Evolutionary conservation across 106 monocot species (phyloP).

Genomic region (Allium fistulosum): DNA sequence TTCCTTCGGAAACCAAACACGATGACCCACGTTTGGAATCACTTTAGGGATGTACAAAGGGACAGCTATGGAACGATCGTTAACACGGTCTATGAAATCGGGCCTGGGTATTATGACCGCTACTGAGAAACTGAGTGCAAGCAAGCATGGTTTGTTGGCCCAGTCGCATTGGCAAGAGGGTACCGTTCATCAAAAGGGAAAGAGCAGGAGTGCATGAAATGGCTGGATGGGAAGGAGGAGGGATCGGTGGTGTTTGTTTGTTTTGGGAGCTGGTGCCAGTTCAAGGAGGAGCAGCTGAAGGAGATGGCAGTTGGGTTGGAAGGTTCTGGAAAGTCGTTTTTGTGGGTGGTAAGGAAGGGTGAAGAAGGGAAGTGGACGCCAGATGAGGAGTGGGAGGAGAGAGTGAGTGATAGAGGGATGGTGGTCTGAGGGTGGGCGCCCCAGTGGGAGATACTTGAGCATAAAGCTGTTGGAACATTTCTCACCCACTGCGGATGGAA

Average conservation of each 20-base stretch:
- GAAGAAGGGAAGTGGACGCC: conserved; percentile 6
- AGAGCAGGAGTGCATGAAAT: neutral
- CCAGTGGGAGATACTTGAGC: conserved; percentile 32
- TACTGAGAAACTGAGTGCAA: conserved; percentile 14
- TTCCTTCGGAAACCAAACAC: conserved; percentile 16
- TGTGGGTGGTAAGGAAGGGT: conserved; percentile 26
- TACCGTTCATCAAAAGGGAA: neutral
- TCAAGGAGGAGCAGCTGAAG: conserved; percentile 5
- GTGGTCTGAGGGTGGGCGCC: conserved; percentile 10
- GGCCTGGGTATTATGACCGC: conserved; percentile 23
- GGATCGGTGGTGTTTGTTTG: conserved; percentile 9
- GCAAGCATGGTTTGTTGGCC: conserved; percentile 33
- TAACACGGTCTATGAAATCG: conserved; percentile 37
- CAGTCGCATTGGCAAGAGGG: conserved; percentile 21
- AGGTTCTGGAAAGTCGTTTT: neutral
- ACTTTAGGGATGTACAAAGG: conserved; percentile 23
- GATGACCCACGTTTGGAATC: conserved; percentile 11
- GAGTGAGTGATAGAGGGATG: neutral
- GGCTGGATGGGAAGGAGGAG: conserved; percentile 11
- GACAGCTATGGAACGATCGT: conserved; percentile 24
- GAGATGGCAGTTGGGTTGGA: conserved; percentile 12
- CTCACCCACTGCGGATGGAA: conserved; percentile 52
- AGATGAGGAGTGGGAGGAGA: no score
- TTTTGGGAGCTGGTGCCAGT: conserved; percentile 4
- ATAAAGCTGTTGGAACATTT: conserved; percentile 35